Evolutionary conservation across 1,284 basidiomycete species (phyloP), one percentile per base, ranked within the genome.

Genomic region (Coriolopsis trogii): DNA sequence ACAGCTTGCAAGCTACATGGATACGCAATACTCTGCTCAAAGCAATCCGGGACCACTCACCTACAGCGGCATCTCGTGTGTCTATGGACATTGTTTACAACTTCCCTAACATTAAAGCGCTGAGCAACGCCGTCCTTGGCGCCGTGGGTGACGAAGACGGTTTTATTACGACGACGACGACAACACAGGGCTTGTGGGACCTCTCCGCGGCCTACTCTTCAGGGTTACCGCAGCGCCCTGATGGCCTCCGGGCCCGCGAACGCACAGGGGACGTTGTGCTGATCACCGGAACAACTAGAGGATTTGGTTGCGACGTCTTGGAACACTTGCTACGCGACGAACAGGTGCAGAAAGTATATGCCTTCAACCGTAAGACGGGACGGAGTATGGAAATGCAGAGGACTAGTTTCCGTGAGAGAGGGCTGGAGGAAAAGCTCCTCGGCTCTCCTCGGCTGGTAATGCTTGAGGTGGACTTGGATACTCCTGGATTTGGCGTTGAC

Each of bases 61-160:
- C 40, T 1, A n/a, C 31, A 7, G 45, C 46, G 28, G 55, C 51
- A 1, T 29, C 42, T 34, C 48, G 47, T 1, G 41, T 71, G 2
- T 58, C 68, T 1, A 41, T 60, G 5, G 66, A 67, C 51, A 63
- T 74, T 48, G 70, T 75, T 15, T 75, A 72, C 54, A 54, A 67
- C 28, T 30, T 69, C 38, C 72, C 73, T 1, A 64, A 67, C 6
- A 66, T 74, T 42, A 38, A 46, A 16, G 29, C 49, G 5, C 66
- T 75, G 10, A 55, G 67, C 1, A 26, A 38, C 10, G 65, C 61
- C 42, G 42, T 72, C n/a, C 9, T 29, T 53, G 8, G 44, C 46
- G 9, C 41, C 1, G 10, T 52, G 20, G 25, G 40, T 7, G 43
- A 49, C 33, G 51, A 64, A 41, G 54, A 64, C 2, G 67, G 36